Conservation (phyloP, 768 basidiomycete genomes). For the Coprinopsis strossmayeri region DNA sequence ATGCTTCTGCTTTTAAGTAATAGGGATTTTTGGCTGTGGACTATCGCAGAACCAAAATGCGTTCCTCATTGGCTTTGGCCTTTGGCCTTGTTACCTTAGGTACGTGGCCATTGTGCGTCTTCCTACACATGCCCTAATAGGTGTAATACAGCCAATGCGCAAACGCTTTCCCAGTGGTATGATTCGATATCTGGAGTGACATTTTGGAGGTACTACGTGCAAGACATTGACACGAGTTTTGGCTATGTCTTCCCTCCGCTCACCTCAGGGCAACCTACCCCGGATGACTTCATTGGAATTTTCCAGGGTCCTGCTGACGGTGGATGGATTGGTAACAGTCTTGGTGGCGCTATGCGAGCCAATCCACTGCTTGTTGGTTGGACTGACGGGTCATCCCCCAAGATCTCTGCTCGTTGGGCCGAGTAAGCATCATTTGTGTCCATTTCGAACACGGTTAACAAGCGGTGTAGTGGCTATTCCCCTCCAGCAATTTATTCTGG, state of each 20-base stretch:
- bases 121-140: background rate
- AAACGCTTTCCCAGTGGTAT: constrained; percentile 7
- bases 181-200: constrained; percentile 6
- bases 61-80: background rate
- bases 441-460: background rate
- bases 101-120: background rate
- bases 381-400: constrained; percentile 4
- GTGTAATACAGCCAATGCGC: constrained; percentile 1
- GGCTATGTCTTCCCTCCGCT: constrained; percentile 11
- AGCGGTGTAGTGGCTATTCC: background rate
- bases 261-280: constrained; percentile 2
- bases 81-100: background rate
- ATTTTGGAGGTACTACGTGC: constrained; percentile 6
- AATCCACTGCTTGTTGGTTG: constrained; percentile 10
- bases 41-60: too few species aligned
- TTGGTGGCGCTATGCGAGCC: constrained; percentile 8
- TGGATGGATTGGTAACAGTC: constrained; percentile 10
- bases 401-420: constrained; percentile 6
- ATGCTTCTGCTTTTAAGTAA: too few species aligned
- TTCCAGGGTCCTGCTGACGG: constrained; percentile 7
- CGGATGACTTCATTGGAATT: constrained; percentile 11
- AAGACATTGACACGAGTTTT: background rate
- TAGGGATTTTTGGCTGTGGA: too few species aligned
- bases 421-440: constrained; percentile 1
- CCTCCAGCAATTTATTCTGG: constrained; percentile 1